Evolutionary conservation across 345 rosid genomes (phyloP).

Genomic region (Arabidopsis thaliana): DNA sequence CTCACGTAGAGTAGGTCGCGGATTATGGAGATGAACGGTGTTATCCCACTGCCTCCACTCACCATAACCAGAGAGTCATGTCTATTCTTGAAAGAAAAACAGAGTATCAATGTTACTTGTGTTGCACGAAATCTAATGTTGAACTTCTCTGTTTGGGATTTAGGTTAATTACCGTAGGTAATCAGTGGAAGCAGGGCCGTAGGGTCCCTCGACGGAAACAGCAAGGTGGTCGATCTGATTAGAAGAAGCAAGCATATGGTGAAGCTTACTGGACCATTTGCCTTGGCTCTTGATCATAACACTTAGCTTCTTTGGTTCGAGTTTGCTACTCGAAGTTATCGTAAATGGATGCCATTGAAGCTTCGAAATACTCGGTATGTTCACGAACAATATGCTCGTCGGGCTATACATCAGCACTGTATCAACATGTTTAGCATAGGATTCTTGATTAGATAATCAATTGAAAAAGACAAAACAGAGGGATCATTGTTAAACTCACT

Average conservation of each 20-base stretch:
- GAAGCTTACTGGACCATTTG: constrained; percentile 73
- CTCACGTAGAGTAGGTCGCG: constrained; percentile 57
- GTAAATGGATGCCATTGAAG: constrained; percentile 97
- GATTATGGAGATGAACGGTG: constrained; percentile 77
- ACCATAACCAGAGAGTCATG: constrained; percentile 68
- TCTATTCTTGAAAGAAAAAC: constrained; percentile 35
- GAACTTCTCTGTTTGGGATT: constrained; percentile 1
- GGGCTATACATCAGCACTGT: constrained; percentile 71
- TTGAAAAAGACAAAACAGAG: constrained; percentile 1
- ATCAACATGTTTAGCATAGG: not conserved
- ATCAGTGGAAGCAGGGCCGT: constrained; percentile 75
- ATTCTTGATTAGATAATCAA: not conserved
- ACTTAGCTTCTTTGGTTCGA: constrained; percentile 70
- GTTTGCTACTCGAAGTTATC: constrained; percentile 67
- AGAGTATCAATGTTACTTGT: constrained; percentile 28
- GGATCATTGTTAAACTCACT: constrained; percentile 43
- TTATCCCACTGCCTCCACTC: constrained; percentile 84
- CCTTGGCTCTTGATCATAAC: constrained; percentile 72
- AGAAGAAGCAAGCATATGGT: constrained; percentile 62
- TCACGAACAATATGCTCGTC: constrained; percentile 70
- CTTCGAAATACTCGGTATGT: constrained; percentile 76
- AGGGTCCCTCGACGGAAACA: constrained; percentile 85
- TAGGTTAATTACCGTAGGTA: constrained; percentile 55
- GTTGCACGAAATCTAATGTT: not conserved
- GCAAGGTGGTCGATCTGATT: constrained; percentile 49